Percentiles rank a stretch among this genome's conserved stretches.
Conservation (phyloP, 306 rosid genomes). For the Acmispon strigosus region DNA sequence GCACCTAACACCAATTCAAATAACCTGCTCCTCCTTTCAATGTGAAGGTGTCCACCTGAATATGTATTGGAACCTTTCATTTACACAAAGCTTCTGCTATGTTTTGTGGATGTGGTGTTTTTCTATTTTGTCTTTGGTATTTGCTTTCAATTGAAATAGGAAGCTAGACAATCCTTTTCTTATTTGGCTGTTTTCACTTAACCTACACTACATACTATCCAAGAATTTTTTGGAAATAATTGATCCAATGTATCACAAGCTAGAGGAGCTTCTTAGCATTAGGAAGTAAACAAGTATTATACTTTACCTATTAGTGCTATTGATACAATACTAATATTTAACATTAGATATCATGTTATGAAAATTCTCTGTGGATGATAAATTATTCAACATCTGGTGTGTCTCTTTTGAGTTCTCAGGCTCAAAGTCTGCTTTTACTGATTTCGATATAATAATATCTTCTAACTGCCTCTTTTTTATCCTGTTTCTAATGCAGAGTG, state of each 20-base stretch:
- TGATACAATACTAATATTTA: background rate
- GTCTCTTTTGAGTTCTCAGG: background rate
- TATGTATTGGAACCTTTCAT: constrained; percentile 13
- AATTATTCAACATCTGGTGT: background rate
- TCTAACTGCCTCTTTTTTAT: background rate
- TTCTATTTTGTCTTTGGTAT: background rate
- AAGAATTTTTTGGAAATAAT: background rate
- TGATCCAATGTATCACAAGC: background rate
- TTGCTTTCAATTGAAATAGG: background rate
- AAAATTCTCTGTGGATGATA: background rate
- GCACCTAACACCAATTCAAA: too few species aligned
- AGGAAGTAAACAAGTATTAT: too few species aligned
- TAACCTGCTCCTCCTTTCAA: too few species aligned
- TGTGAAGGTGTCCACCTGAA: constrained; percentile 20
- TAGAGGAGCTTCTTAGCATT: background rate
- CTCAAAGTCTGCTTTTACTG: background rate
- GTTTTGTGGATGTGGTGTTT: background rate
- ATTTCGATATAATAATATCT: background rate
- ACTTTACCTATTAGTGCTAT: background rate
- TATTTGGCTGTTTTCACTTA: background rate
- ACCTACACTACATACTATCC: background rate
- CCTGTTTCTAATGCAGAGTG: constrained; percentile 38
- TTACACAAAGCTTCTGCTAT: constrained; percentile 17
- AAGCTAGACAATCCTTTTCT: background rate
- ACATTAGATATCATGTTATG: background rate